Conservation (phyloP, 768 basidiomycete genomes). For the Russula griseocarnosa region DNA sequence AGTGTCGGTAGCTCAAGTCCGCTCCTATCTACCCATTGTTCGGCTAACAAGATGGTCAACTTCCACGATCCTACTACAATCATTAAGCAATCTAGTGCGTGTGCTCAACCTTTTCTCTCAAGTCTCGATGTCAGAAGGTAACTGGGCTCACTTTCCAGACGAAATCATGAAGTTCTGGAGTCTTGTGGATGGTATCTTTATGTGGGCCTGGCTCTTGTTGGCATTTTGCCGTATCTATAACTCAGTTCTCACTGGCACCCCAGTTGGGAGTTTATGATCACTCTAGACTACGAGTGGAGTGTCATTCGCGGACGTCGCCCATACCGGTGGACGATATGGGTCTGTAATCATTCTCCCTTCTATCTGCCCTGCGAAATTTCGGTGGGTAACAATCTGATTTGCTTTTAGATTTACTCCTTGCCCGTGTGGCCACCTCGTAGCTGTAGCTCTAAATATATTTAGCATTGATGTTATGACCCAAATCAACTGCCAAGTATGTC, state of each 20-base stretch:
- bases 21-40: not conserved
- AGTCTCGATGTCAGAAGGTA: not conserved
- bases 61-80: not conserved
- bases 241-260: not conserved
- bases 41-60: not conserved
- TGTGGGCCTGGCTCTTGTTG: not conserved
- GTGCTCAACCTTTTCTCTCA: not conserved
- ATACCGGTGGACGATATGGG: conserved; percentile 19
- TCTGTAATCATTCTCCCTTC: not conserved
- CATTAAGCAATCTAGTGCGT: not conserved
- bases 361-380: not conserved
- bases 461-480: not conserved
- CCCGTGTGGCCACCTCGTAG: not conserved
- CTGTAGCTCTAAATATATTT: not conserved
- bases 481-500: conserved; percentile 16
- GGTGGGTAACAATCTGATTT: not conserved
- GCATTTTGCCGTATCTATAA: too few relatives aligned
- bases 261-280: not conserved
- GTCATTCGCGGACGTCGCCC: conserved; percentile 6
- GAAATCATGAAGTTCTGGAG: not conserved
- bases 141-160: not conserved
- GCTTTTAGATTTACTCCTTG: conserved; percentile 15
- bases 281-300: not conserved
- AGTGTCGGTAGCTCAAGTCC: not conserved
- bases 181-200: not conserved